Evolutionary conservation across 2,329 filamentous ascomycete genomes (phyloP).

Genomic region (Fusarium nelsonii): DNA sequence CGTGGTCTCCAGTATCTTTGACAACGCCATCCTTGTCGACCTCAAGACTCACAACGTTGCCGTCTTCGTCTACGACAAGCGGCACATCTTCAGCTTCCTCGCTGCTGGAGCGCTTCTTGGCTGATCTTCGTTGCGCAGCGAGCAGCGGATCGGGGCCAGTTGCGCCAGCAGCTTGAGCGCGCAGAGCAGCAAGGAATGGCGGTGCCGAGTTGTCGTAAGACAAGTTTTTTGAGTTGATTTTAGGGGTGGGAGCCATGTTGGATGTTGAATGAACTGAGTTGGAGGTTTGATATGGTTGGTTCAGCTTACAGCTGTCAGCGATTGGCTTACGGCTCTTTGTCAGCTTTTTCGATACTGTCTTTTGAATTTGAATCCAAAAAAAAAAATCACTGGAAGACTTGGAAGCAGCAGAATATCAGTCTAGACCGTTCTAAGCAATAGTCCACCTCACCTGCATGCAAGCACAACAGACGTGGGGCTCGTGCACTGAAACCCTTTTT

Average conservation of each 20-base stretch:
- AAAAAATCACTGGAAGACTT: background rate
- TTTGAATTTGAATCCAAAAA: background rate
- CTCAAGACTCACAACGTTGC: constrained; percentile 69
- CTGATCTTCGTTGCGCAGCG: constrained; percentile 62
- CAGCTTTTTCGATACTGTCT: constrained; percentile 19
- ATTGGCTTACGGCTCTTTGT: constrained; percentile 35
- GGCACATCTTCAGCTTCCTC: constrained; percentile 83
- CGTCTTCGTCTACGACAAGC: constrained; percentile 78
- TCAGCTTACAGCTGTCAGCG: constrained; percentile 15
- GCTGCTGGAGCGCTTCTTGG: constrained; percentile 69
- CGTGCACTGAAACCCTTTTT: background rate
- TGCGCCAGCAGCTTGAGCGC: constrained; percentile 64
- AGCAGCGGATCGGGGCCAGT: constrained; percentile 66
- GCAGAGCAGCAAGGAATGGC: constrained; percentile 70
- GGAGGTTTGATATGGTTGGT: constrained; percentile 26
- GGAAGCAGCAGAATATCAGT: constrained; percentile 6
- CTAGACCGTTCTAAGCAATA: constrained; percentile 31
- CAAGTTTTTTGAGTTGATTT: constrained; percentile 78
- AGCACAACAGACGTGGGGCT: constrained; percentile 28
- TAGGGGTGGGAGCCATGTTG: constrained; percentile 65
- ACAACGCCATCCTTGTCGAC: constrained; percentile 60
- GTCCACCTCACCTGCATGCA: constrained; percentile 20
- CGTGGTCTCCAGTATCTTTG: constrained; percentile 48
- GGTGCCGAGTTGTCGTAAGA: constrained; percentile 72
- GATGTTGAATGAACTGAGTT: constrained; percentile 10